Evolutionary conservation across 2,329 filamentous ascomycete genomes (phyloP), one percentile per base, ranked within the genome.

Genomic region (Colletotrichum theobromicola): DNA sequence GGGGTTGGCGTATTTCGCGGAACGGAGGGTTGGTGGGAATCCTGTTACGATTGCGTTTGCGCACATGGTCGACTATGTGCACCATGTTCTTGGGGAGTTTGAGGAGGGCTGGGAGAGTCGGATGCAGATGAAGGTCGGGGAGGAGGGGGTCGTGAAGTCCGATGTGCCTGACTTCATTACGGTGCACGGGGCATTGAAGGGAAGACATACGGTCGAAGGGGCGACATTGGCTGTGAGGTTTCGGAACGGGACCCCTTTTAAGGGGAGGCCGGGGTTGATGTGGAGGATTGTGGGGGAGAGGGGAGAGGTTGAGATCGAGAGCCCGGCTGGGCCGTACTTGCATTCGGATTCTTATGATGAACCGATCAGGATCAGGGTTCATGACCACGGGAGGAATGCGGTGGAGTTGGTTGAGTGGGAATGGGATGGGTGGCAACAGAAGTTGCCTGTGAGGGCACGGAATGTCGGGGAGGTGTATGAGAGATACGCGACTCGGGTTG

Each of bases 381-480:
- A 91, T 66, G 86, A 91, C 28, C 86, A 86, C 37, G 85, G 82
- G 26, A 87, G 82, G 0, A 85, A 87, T 28, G 77, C 84, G 12
- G 82, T 89, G 1, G 84, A 87, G 15, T 77, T 83, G 5, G 79
- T 90, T 0, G 76, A 83, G 1, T 87, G 86, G 82, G 79, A 83
- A 8, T 90, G 86, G 83, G 80, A 84, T 21, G 84, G 85, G 4
- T 88, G 86, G 81, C 88, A 88, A 78, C 82, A 85, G 24, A 83
- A 86, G 10, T 74, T 90, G n/a, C 85, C 88, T 0, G 42, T 85
- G 2, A 77, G 82, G 7, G 86, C 84, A 1, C 84, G 88, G 66
- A 88, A 86, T 75, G 87, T 92, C 32, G 90, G 86, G 0, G 85
- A 84, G 32, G 77, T 92, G 0, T 93, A 92, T 81, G 91, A 93